phyloP scores from a whole-genome alignment of 805 yeast genomes.

The Monosporozyma yasuniensis region DNA sequence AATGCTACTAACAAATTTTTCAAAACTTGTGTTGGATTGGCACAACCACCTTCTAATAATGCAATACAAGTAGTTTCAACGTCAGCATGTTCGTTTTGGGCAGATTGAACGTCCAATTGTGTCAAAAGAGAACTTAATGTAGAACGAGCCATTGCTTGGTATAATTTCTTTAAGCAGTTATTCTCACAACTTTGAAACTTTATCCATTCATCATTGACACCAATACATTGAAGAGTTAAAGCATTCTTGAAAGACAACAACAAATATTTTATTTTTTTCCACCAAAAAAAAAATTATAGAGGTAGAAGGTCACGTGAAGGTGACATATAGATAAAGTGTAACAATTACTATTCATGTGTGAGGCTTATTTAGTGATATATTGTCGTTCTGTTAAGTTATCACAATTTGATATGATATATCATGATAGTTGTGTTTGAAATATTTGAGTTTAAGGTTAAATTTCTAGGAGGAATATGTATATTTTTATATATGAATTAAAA shows the following conservation, averaged over 20 bases:
- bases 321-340: no score
- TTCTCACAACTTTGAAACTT: no score
- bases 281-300: background rate
- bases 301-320: background rate
- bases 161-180: no score
- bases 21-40: slow-evolving; percentile 19
- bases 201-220: no score
- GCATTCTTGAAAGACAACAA: background rate
- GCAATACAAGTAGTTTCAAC: slow-evolving; percentile 22
- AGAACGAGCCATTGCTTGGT: slow-evolving; percentile 18
- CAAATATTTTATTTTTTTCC: background rate
- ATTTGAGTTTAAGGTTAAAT: no score
- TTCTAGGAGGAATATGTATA: background rate
- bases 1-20: slow-evolving; percentile 48
- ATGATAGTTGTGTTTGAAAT: no score
- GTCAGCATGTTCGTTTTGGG: slow-evolving; percentile 21
- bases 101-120: slow-evolving; percentile 25
- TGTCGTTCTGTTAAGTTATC: no score
- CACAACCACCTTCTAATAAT: slow-evolving; percentile 16
- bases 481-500: background rate
- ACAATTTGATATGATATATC: no score
- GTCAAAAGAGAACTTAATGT: slow-evolving; percentile 20
- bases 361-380: no score
- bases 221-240: background rate
- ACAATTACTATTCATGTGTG: no score